Conservation (phyloP, 1,284 basidiomycete genomes). For the Violaceomyces palustris region DNA sequence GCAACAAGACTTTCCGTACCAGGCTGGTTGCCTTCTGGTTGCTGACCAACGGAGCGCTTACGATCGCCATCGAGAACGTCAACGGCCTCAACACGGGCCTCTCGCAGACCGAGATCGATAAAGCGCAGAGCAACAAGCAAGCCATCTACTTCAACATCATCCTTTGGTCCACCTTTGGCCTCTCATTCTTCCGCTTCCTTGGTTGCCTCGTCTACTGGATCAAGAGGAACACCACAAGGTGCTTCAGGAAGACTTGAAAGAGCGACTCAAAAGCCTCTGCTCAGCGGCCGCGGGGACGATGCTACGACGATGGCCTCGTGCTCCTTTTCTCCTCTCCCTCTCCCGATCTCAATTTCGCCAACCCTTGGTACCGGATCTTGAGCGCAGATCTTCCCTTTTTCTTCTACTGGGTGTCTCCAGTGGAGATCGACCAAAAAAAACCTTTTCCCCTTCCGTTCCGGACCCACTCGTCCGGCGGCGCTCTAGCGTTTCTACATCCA, state of each 20-base stretch:
- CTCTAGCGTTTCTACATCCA: too few relatives aligned
- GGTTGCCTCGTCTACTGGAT: slow-evolving; percentile 50
- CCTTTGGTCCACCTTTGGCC: slow-evolving; percentile 80
- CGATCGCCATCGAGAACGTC: slow-evolving; percentile 76
- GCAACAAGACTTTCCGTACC: slow-evolving; percentile 53
- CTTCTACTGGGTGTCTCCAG: too few relatives aligned
- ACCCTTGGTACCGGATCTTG: too few relatives aligned
- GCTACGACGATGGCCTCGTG: too few relatives aligned
- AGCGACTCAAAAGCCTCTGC: too few relatives aligned
- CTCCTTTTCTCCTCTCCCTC: too few relatives aligned
- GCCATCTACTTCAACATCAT: slow-evolving; percentile 61
- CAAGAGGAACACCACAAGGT: slow-evolving; percentile 39
- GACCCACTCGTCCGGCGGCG: too few relatives aligned
- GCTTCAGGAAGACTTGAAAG: slow-evolving; percentile 44
- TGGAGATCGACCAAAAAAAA: too few relatives aligned
- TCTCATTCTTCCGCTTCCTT: slow-evolving; percentile 71
- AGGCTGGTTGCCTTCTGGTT: slow-evolving; percentile 52
- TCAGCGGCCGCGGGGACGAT: too few relatives aligned
- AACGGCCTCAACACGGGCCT: slow-evolving; percentile 64
- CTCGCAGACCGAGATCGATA: slow-evolving; percentile 56
- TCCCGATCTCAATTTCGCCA: too few relatives aligned
- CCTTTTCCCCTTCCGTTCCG: too few relatives aligned
- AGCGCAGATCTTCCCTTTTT: too few relatives aligned
- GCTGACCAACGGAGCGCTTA: slow-evolving; percentile 57
- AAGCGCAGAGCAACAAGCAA: slow-evolving; percentile 49